Base-by-base conservation (phyloP, 2,329 filamentous ascomycete genomes). In the Verticillium tricorpus region DNA sequence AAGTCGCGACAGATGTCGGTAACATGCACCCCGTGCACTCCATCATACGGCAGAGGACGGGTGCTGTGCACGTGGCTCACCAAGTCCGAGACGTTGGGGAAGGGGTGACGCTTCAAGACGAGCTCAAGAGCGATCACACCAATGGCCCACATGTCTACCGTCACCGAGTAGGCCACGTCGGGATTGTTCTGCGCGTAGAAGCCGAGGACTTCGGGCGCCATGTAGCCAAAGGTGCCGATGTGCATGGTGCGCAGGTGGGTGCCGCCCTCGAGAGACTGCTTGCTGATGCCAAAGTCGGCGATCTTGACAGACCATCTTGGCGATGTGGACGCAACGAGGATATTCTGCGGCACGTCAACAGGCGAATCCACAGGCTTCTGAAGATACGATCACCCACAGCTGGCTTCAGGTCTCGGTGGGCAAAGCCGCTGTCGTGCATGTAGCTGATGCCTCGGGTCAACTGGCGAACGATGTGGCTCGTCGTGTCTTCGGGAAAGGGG, bases 201-300 rank as follows among this genome's bases (percentile, higher is more conserved):
- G 11, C 45, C 45, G 11, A 52, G 45, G 1, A 68, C 61, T n/a
- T 68, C 67, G 0, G 67, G 67, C 12, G 67, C 66, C 63, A 67
- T 67, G 52, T 65, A 64, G 11, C 45, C 57, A 6, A 34, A 31
- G 5, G 65, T 66, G 28, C 67, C 64, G 8, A 61, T 50, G 32
- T 55, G n/a, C 59, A 59, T 15, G 22, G 55, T 45, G 6, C 62
- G 14, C 60, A 40, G 1, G 52, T 64, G 17, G 22, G 59, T 14
- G 25, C 35, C n/a, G 11, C 52, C 35, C 40, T 19, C 56, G 17
- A 62, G 59, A 2, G 63, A 12, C 8, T 63, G 61, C 40, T 69
- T 69, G 66, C 65, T 70, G 22, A 69, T 64, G 25, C 69, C 69
- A 31, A 70, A 67, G 31, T 69, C 68, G 2, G 62, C 58, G 0